Conservation (phyloP, 306 rosid species). For the Casuarina glauca region DNA sequence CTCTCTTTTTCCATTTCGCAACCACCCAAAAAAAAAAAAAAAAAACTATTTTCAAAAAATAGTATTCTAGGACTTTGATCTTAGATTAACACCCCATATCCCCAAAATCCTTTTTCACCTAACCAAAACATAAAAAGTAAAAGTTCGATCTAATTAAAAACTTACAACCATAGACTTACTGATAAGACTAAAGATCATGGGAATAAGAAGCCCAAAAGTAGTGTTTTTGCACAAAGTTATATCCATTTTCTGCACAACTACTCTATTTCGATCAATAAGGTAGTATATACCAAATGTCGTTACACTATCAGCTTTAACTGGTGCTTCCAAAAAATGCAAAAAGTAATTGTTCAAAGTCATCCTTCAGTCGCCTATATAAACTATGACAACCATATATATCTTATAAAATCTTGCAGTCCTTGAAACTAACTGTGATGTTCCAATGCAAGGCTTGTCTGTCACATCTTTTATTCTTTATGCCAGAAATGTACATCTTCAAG, state of each 20-base stretch:
- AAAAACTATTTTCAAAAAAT: no score
- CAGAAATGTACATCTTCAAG: background rate
- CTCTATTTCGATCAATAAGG: background rate
- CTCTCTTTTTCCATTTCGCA: no score
- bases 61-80: no score
- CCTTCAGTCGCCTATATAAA: background rate
- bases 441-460: background rate
- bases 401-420: background rate
- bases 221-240: background rate
- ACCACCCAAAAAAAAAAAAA: no score
- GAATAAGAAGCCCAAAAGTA: background rate
- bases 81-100: no score
- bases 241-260: background rate
- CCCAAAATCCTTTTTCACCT: no score
- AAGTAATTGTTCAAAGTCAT: background rate
- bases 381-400: background rate
- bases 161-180: background rate
- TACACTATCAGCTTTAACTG: background rate
- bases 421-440: background rate
- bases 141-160: background rate
- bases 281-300: background rate
- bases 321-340: background rate
- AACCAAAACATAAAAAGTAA: no score
- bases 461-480: background rate
- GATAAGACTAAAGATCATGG: background rate